These are phyloP conservation scores for Scorias spongiosa DNA, from an alignment of 2,329 filamentous ascomycete genomes.

Conservation along the genomic window DNA sequence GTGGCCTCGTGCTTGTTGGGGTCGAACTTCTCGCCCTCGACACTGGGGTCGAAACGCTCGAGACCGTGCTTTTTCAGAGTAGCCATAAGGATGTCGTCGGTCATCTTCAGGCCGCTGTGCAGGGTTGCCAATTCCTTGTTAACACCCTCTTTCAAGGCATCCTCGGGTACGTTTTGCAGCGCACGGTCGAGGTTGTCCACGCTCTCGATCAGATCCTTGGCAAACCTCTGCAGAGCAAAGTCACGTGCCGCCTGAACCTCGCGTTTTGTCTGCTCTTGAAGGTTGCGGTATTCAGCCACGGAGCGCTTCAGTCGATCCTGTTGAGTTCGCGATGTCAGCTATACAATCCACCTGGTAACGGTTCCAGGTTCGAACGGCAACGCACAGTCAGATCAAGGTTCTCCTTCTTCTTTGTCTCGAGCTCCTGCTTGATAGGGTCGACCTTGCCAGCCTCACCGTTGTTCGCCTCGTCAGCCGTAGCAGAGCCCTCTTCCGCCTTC, in stretches of 20 bases:
- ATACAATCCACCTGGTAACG: background rate
- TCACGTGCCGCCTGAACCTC: conserved; percentile 77
- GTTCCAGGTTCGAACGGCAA: background rate
- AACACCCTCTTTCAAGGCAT: conserved; percentile 48
- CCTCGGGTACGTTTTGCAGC: conserved; percentile 58
- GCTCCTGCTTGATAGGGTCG: conserved; percentile 40
- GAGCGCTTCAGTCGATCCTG: conserved; percentile 92
- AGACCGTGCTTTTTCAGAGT: conserved; percentile 90
- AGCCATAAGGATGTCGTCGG: conserved; percentile 69
- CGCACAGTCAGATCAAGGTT: conserved; percentile 71
- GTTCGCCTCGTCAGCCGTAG: conserved; percentile 9
- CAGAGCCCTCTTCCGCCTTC: conserved; percentile 21
- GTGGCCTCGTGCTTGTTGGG: conserved; percentile 94
- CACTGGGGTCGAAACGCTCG: conserved; percentile 66
- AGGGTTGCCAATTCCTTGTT: conserved; percentile 65
- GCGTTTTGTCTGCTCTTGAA: conserved; percentile 84
- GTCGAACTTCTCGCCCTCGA: conserved; percentile 71
- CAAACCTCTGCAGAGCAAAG: conserved; percentile 89
- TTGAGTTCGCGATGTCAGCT: conserved; percentile 1
- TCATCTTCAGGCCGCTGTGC: conserved; percentile 89
- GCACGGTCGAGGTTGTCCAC: conserved; percentile 97
- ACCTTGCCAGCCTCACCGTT: conserved; percentile 14
- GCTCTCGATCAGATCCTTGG: conserved; percentile 84
- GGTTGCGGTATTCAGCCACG: conserved; percentile 93
- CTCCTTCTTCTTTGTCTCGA: conserved; percentile 59